Evolutionary conservation across 768 basidiomycete species (phyloP).

Genomic region (Tricholoma sp.): DNA sequence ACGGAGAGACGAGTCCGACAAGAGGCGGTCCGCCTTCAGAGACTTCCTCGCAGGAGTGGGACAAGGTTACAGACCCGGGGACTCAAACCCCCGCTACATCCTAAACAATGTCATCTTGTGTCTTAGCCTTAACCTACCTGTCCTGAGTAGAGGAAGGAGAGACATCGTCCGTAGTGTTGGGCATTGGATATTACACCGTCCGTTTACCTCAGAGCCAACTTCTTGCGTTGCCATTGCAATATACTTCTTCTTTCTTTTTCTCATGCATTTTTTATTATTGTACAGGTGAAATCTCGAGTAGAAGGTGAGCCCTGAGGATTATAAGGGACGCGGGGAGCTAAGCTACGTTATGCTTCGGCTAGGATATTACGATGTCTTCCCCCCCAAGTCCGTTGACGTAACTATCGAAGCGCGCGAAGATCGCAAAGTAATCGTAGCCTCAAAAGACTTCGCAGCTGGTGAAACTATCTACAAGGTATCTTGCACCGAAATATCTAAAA

Average conservation of each 20-base stretch:
- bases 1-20: constrained; percentile 56
- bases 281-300: constrained; percentile 59
- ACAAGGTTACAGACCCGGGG: constrained; percentile 76
- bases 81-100: constrained; percentile 41
- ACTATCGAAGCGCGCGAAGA: constrained; percentile 41
- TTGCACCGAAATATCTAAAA: constrained; percentile 1
- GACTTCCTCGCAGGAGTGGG: constrained; percentile 89
- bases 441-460: constrained; percentile 63
- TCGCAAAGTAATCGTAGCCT: constrained; percentile 55
- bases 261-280: constrained; percentile 11
- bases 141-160: constrained; percentile 10
- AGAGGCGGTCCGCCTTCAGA: constrained; percentile 74
- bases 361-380: constrained; percentile 80
- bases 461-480: constrained; percentile 74
- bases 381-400: constrained; percentile 68
- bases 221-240: constrained; percentile 22
- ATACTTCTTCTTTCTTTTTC: constrained; percentile 38
- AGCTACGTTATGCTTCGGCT: constrained; percentile 10
- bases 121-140: constrained; percentile 4
- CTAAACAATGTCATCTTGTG: constrained; percentile 11
- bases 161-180: constrained; percentile 12
- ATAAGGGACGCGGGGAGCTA: constrained; percentile 4
- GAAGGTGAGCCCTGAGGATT: constrained; percentile 60
- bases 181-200: constrained; percentile 5
- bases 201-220: constrained; percentile 1